Evolutionary conservation across 2,329 filamentous ascomycete species (phyloP), one percentile per base, ranked within the genome.

Genomic region (Aspergillus tubingensis): DNA sequence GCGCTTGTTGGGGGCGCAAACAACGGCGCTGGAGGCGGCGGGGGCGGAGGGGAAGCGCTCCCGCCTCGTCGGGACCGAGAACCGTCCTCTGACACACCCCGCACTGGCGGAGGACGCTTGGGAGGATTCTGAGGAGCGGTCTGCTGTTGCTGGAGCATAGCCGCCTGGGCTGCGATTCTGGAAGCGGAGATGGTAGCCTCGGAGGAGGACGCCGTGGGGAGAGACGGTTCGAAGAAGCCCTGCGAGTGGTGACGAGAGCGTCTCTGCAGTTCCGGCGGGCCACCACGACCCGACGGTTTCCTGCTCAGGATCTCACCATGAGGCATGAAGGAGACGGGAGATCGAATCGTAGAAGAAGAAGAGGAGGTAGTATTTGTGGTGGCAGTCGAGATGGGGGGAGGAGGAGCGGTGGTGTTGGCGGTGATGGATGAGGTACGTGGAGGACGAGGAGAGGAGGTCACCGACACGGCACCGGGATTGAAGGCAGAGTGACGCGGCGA

Each of bases 191-290:
- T 79, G 36, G 77, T 77, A 73, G 70, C 63, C 79, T 78, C 64
- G 76, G 78, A 74, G 76, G 78, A 74, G 43, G 80, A 81, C 5
- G 81, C 78, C n/a, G 81, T 82, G 43, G 86, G 85, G 58, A 89
- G 76, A 32, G 83, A 84, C 15, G 87, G 86, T 72, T 89, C 87
- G 68, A 89, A 89, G 75, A 88, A 89, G 58, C 87, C 87, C 72
- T 89, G 86, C 3, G 85, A 88, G 70, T 87, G 85, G 65, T 82
- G 79, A 63, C 80, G 75, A 32, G 77, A 73, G 47, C 79, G 76
- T 65, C 81, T 79, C 64, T 74, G 73, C 36, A 77, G 59, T 54
- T 80, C 76, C 39, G 67, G 63, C 5, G 74, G 73, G 39, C 71
- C 72, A 32, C 68, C 71, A 25, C 77, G 73, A 36, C 75, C 72